phyloP scores from a whole-genome alignment of 495 filamentous ascomycete species.

The Thermochaetoides thermophila region DNA sequence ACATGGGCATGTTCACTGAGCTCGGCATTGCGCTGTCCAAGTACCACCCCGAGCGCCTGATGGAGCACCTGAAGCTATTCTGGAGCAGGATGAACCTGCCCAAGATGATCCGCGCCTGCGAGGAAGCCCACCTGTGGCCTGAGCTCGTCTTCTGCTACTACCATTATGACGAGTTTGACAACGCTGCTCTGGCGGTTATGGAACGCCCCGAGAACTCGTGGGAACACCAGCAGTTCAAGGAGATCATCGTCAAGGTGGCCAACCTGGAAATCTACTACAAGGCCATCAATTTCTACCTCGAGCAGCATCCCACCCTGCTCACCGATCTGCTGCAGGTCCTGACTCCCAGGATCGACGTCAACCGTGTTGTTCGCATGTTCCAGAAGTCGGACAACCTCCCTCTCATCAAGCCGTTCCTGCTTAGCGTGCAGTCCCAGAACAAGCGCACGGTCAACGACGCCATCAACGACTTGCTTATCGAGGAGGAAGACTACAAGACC shows the following conservation, averaged over 20 bases:
- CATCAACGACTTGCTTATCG: conserved; percentile 95
- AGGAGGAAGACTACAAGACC: conserved; percentile 98
- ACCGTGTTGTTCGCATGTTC: conserved; percentile 96
- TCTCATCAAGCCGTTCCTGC: conserved; percentile 96
- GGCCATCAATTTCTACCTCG: conserved; percentile 91
- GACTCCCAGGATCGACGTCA: conserved; percentile 90
- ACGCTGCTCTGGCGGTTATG: conserved; percentile 97
- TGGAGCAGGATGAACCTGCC: conserved; percentile 98
- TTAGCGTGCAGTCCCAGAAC: conserved; percentile 94
- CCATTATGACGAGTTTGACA: conserved; percentile 99
- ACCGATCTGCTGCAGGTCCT: conserved; percentile 89
- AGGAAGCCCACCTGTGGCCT: conserved; percentile 93
- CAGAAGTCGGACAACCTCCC: conserved; percentile 96
- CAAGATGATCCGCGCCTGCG: conserved; percentile 90
- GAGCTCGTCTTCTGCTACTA: conserved; percentile 98
- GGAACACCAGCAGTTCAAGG: conserved; percentile 99
- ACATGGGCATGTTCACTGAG: conserved; percentile 90
- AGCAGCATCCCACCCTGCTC: conserved; percentile 87
- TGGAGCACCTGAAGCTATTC: conserved; percentile 99
- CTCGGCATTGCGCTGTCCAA: conserved; percentile 90
- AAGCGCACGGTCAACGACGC: conserved; percentile 96
- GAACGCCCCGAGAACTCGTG: conserved; percentile 95
- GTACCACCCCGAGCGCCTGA: conserved; percentile 89
- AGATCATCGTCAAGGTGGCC: conserved; percentile 93
- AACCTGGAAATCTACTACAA: conserved; percentile 99